A percentile compares a stretch with the other conserved stretches of the same genome.
phyloP scores from a whole-genome alignment of 306 rosid species.

The Ziziphus jujuba region DNA sequence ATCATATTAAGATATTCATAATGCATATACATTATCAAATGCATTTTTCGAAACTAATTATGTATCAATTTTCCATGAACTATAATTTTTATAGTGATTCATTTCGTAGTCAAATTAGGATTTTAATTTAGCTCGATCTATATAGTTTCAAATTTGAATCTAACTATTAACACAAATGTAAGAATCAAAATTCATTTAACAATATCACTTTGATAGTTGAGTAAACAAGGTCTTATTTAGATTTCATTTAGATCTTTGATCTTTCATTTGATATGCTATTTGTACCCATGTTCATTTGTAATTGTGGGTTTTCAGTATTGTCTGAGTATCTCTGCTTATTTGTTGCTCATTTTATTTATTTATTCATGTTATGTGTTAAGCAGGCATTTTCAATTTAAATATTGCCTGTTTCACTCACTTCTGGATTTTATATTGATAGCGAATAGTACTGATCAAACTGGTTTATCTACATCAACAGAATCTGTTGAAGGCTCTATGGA shows the following conservation, averaged over 20 bases:
- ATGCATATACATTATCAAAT: too few species aligned
- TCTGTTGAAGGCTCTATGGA: conserved; percentile 39
- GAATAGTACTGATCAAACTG: conserved; percentile 27
- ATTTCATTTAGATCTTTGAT: too few species aligned
- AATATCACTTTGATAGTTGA: too few species aligned
- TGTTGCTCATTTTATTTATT: too few species aligned
- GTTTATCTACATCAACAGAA: conserved; percentile 39
- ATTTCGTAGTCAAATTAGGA: too few species aligned
- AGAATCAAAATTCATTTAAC: neutral
- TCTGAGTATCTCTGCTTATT: too few species aligned
- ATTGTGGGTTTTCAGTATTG: too few species aligned
- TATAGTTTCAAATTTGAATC: neutral
- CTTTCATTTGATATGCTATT: too few species aligned
- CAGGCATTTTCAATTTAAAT: neutral
- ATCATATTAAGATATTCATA: too few species aligned
- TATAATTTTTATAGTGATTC: neutral
- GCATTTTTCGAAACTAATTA: neutral
- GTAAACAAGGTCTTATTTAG: too few species aligned
- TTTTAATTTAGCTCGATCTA: neutral
- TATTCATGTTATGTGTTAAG: too few species aligned
- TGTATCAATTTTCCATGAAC: neutral
- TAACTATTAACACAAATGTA: neutral
- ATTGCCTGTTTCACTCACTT: neutral
- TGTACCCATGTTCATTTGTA: too few species aligned
- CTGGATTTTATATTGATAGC: conserved; percentile 31